Base-by-base conservation (phyloP, 2,329 filamentous ascomycete species). In the Fusarium agapanthi region DNA sequence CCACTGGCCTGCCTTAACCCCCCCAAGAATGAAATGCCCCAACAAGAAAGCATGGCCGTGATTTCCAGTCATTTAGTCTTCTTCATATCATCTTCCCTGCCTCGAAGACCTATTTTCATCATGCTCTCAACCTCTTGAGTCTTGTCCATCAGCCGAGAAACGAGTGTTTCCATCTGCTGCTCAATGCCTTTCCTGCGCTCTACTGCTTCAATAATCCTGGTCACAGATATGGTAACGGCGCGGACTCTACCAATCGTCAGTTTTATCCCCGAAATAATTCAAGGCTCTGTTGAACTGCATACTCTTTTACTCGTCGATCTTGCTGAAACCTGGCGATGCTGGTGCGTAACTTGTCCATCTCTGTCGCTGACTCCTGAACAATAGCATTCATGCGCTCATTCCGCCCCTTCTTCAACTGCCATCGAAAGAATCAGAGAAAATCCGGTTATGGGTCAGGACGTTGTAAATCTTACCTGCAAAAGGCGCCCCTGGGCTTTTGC, bases 371-470 rank as follows among this genome's bases (percentile, higher is more conserved):
- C 34, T 80, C 76, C 10, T 56, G 58, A 6, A 77, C 58, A 24
- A 79, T 69, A 6, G 63, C 64, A n/a, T 68, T 71, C 53, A 79
- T 74, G 16, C 69, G 74, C 34, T 75, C 70, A 41, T 77, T 73
- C n/a, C 80, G 78, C 41, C 80, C 72, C 24, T 64, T 78, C 41
- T 79, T 81, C 13, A 82, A 60, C 81, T 82, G 20, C 4, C 20
- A 15, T 7, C 26, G 7, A 24, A 24, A 14, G n/a, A 15, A 11
- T 77, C 3, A 72, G 38, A 14, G 14, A 50, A 30, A 7, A 22
- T 12, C 26, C 3, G 3, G 18, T 2, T 9, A 38, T 8, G 4
- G 9, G 22, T 8, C 15, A 12, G 11, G 22, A n/a, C 6, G 6
- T 20, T 6, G 14, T 40, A 14, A 22, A 11, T 32, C 58, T 53